Conservation (phyloP, 2,329 filamentous ascomycete species). For the Cladosporium sp. region DNA sequence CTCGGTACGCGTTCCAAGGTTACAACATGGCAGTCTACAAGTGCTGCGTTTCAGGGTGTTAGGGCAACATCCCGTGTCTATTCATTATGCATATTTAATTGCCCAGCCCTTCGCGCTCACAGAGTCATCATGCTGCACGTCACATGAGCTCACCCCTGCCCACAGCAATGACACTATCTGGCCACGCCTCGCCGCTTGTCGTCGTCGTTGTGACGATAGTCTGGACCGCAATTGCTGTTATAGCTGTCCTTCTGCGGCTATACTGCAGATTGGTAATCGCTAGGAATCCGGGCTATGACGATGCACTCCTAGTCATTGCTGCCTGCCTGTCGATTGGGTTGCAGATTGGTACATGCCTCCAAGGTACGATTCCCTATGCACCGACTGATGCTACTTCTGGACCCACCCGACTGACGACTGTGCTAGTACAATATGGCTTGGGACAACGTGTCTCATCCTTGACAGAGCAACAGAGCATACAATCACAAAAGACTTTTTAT, state of each 20-base stretch:
- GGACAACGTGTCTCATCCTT: constrained; percentile 14
- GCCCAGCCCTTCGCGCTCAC: background rate
- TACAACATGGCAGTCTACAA: background rate
- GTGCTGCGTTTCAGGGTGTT: background rate
- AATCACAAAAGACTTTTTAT: constrained; percentile 15
- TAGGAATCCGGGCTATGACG: constrained; percentile 16
- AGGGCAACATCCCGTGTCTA: background rate
- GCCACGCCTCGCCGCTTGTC: constrained; percentile 23
- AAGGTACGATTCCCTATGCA: background rate
- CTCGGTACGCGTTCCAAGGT: background rate
- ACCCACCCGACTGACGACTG: background rate
- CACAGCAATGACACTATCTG: constrained; percentile 3
- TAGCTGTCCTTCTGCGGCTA: constrained; percentile 19
- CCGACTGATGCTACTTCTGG: background rate
- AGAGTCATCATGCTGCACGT: background rate
- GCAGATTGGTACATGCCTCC: background rate
- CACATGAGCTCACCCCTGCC: background rate
- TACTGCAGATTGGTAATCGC: constrained; percentile 14
- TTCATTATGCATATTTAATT: background rate
- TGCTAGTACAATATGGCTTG: constrained; percentile 17
- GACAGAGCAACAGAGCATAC: background rate
- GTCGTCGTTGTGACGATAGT: constrained; percentile 23
- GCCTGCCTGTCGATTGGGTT: constrained; percentile 6
- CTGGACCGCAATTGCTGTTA: constrained; percentile 20
- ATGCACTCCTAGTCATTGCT: constrained; percentile 10